phyloP scores from a whole-genome alignment of 371 early-diverging fungal species.

The Mortierella sp. region DNA sequence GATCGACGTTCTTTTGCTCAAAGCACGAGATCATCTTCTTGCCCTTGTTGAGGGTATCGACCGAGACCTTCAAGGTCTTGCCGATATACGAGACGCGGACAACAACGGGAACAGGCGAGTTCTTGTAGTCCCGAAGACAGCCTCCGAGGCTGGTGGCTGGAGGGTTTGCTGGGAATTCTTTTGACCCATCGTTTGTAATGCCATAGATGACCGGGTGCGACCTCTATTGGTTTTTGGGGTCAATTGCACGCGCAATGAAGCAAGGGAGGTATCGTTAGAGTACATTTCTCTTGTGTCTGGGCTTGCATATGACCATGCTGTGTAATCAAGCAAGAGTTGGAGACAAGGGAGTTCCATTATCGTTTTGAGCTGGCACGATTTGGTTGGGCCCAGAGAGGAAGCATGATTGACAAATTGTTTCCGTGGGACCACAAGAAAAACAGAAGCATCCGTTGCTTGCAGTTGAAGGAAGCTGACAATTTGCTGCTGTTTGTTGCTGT shows the following conservation, averaged over 20 bases:
- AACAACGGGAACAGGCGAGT: slow-evolving; percentile 71
- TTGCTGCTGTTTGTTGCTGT: neutral
- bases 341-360: neutral
- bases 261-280: neutral
- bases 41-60: slow-evolving; percentile 75
- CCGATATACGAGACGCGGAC: slow-evolving; percentile 77
- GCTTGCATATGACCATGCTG: neutral
- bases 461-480: neutral
- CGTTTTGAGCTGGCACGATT: slow-evolving; percentile 1
- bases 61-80: slow-evolving; percentile 71
- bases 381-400: neutral
- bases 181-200: slow-evolving; percentile 78
- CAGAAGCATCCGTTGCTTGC: neutral
- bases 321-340: neutral
- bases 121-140: slow-evolving; percentile 84
- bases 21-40: slow-evolving; percentile 75
- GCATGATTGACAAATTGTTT: neutral
- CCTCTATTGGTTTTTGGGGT: slow-evolving; percentile 19
- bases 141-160: slow-evolving; percentile 67
- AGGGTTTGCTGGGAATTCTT: slow-evolving; percentile 57
- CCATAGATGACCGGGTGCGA: slow-evolving; percentile 64
- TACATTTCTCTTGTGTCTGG: neutral
- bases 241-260: slow-evolving; percentile 13
- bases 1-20: slow-evolving; percentile 65
- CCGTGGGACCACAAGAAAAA: neutral